Percentiles rank a stretch among this genome's conserved stretches.
Conservation (phyloP, 2,329 filamentous ascomycete genomes). For the Lachnellula suecica region DNA sequence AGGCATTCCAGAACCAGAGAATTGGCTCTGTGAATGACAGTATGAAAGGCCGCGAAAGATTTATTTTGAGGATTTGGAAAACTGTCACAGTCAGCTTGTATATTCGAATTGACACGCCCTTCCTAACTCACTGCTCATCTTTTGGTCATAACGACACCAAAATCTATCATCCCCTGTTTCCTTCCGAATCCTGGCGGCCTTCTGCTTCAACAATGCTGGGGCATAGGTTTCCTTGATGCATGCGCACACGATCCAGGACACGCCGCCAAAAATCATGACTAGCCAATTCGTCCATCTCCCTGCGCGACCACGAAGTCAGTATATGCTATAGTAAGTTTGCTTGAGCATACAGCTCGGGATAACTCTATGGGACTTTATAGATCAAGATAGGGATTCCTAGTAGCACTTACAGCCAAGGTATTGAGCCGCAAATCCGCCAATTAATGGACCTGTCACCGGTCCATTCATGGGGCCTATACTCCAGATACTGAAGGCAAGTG, state of each 20-base stretch:
- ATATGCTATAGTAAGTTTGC: too few relatives aligned
- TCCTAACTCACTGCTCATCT: slow-evolving; percentile 30
- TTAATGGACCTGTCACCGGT: slow-evolving; percentile 61
- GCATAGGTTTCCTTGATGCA: slow-evolving; percentile 74
- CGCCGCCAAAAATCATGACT: slow-evolving; percentile 68
- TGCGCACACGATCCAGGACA: slow-evolving; percentile 57
- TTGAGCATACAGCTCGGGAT: too few relatives aligned
- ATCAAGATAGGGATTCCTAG: too few relatives aligned
- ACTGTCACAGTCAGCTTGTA: slow-evolving; percentile 46
- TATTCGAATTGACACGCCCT: background rate
- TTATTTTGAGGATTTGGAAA: slow-evolving; percentile 68
- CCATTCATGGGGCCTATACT: slow-evolving; percentile 83
- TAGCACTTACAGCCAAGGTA: slow-evolving; percentile 83
- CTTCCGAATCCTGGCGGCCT: slow-evolving; percentile 62
- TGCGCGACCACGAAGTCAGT: too few relatives aligned
- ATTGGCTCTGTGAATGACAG: slow-evolving; percentile 83
- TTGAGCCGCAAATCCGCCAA: slow-evolving; percentile 78
- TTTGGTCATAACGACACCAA: slow-evolving; percentile 80
- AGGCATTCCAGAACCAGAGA: slow-evolving; percentile 67
- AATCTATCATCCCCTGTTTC: slow-evolving; percentile 70
- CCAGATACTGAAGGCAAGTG: slow-evolving; percentile 82
- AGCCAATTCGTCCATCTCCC: slow-evolving; percentile 88
- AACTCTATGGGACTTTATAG: too few relatives aligned
- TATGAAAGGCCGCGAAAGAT: slow-evolving; percentile 74
- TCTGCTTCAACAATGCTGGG: slow-evolving; percentile 66